A percentile compares a stretch with the other conserved stretches of the same genome.
Evolutionary conservation across 805 yeast species (phyloP).

Genomic region (Cyberlindnera bimundalis): DNA sequence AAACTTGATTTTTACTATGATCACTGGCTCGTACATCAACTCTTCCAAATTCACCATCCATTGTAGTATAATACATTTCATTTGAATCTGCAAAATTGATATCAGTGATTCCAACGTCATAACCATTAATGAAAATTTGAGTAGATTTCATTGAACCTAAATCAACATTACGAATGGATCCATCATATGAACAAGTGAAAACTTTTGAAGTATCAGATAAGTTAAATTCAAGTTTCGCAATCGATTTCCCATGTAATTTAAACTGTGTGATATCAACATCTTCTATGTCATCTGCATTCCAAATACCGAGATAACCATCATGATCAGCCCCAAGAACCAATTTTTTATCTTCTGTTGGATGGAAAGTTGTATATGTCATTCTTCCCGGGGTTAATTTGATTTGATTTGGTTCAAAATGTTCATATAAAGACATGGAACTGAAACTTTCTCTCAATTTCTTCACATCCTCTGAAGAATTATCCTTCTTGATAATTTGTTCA

Average conservation of each 20-base stretch:
- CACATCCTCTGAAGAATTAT: constrained; percentile 37
- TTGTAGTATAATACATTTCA: constrained; percentile 67
- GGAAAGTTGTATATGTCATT: constrained; percentile 70
- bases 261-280: constrained; percentile 56
- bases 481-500: constrained; percentile 43
- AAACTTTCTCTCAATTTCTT: constrained; percentile 52
- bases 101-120: constrained; percentile 71
- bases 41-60: constrained; percentile 75
- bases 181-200: constrained; percentile 80
- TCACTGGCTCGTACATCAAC: constrained; percentile 59
- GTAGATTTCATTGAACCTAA: constrained; percentile 54
- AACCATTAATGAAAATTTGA: constrained; percentile 58
- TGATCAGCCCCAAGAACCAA: constrained; percentile 86
- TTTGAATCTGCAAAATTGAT: constrained; percentile 56
- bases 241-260: constrained; percentile 71
- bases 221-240: constrained; percentile 60
- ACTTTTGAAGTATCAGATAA: constrained; percentile 49
- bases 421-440: constrained; percentile 46
- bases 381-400: constrained; percentile 67
- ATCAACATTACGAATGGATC: constrained; percentile 74
- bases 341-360: constrained; percentile 63
- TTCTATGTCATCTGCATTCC: constrained; percentile 59
- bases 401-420: constrained; percentile 61
- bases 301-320: constrained; percentile 79
- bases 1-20: constrained; percentile 28